Conservation (phyloP, 2,329 filamentous ascomycete species). For the Xylaria sp. region DNA sequence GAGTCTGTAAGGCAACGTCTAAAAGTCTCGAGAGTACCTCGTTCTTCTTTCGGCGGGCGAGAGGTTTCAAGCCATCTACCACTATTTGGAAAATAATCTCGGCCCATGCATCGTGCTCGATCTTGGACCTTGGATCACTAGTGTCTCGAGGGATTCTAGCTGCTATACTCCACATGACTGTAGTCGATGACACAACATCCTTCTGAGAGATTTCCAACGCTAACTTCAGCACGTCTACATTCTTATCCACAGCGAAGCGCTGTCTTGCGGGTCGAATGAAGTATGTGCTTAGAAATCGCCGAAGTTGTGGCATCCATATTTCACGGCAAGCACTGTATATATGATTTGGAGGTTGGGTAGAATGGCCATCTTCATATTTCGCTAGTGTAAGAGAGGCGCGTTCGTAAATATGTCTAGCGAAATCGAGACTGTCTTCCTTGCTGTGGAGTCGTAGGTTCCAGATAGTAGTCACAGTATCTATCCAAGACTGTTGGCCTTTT, state of each 20-base stretch:
- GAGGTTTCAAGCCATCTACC: slow-evolving; percentile 40
- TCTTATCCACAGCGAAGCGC: slow-evolving; percentile 57
- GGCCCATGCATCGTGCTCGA: slow-evolving; percentile 47
- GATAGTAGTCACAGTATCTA: slow-evolving; percentile 57
- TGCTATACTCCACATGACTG: slow-evolving; percentile 56
- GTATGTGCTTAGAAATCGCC: slow-evolving; percentile 61
- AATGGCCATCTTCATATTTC: slow-evolving; percentile 52
- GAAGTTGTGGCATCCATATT: slow-evolving; percentile 60
- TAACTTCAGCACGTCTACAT: slow-evolving; percentile 55
- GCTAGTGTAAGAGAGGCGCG: slow-evolving; percentile 55
- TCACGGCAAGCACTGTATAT: slow-evolving; percentile 46
- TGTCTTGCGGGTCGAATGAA: slow-evolving; percentile 64
- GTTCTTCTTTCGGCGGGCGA: slow-evolving; percentile 40
- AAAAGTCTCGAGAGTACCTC: slow-evolving; percentile 49
- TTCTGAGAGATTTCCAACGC: slow-evolving; percentile 55
- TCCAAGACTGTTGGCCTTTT: slow-evolving; percentile 59
- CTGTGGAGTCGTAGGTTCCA: slow-evolving; percentile 68
- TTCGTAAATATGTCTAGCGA: slow-evolving; percentile 60
- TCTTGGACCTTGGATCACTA: slow-evolving; percentile 47
- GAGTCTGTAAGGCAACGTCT: slow-evolving; percentile 50
- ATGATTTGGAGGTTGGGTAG: slow-evolving; percentile 32
- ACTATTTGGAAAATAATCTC: slow-evolving; percentile 45
- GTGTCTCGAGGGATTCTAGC: slow-evolving; percentile 46
- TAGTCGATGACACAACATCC: slow-evolving; percentile 53
- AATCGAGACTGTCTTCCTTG: slow-evolving; percentile 59